A percentile compares a stretch with the other conserved stretches of the same genome.
Conservation (phyloP, 2,329 filamentous ascomycete genomes). For the Hymenoscyphus repandus region DNA sequence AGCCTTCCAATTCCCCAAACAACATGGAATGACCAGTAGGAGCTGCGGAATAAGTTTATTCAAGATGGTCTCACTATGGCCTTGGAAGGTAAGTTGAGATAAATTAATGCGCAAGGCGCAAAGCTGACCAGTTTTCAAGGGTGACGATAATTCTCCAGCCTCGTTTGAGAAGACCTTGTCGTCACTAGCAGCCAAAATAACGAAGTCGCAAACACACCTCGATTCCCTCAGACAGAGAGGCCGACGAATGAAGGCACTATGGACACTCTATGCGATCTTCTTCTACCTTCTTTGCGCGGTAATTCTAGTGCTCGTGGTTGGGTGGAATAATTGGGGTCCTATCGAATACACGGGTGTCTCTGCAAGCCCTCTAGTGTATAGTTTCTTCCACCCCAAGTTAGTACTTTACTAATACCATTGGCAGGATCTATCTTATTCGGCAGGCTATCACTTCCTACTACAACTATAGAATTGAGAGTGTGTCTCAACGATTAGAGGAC, state of each 20-base stretch:
- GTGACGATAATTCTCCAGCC: conserved; percentile 74
- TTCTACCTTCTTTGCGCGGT: conserved; percentile 84
- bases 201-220: conserved; percentile 65
- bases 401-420: conserved; percentile 17
- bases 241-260: conserved; percentile 75
- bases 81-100: conserved; percentile 72
- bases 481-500: conserved; percentile 64
- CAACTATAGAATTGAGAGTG: conserved; percentile 70
- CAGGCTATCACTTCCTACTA: conserved; percentile 65
- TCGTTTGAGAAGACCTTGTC: conserved; percentile 91
- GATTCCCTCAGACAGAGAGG: conserved; percentile 67
- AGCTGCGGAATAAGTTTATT: no score
- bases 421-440: conserved; percentile 75
- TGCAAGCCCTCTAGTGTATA: conserved; percentile 73
- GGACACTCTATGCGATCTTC: conserved; percentile 86
- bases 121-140: conserved; percentile 41
- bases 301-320: conserved; percentile 77
- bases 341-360: conserved; percentile 74
- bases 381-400: neutral
- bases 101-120: neutral
- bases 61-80: conserved; percentile 79
- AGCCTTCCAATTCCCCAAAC: no score
- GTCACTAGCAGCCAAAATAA: conserved; percentile 75
- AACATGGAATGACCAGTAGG: no score
- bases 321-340: conserved; percentile 70